A percentile compares a stretch with the other conserved stretches of the same genome.
phyloP scores from a whole-genome alignment of 2,329 filamentous ascomycete genomes.

The Fusarium phyllophilum region DNA sequence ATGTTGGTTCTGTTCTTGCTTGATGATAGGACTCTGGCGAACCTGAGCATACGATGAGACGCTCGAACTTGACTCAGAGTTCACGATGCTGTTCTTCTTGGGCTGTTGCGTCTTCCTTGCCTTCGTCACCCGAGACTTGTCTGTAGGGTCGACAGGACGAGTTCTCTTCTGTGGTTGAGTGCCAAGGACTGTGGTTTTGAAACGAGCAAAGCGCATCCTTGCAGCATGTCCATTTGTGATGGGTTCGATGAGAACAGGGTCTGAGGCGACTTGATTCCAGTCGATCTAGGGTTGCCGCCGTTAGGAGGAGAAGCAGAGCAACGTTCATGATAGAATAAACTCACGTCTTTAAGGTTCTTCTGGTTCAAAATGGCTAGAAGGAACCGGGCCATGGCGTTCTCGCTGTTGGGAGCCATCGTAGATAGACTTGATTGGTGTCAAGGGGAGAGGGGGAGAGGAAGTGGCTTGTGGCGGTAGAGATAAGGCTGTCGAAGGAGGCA shows the following conservation, averaged over 20 bases:
- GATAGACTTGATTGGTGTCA: constrained; percentile 2
- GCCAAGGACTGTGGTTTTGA: constrained; percentile 58
- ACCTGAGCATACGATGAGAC: constrained; percentile 47
- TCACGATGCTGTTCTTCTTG: constrained; percentile 52
- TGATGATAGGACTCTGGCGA: constrained; percentile 45
- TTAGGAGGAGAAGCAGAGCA: constrained; percentile 19
- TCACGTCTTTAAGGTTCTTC: constrained; percentile 69
- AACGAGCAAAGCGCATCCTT: constrained; percentile 68
- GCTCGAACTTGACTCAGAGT: constrained; percentile 51
- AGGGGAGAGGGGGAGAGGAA: neutral
- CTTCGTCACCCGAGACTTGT: constrained; percentile 60
- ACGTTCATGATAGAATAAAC: constrained; percentile 36
- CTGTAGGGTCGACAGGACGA: constrained; percentile 50
- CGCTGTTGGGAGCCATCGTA: constrained; percentile 64
- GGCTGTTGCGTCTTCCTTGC: constrained; percentile 49
- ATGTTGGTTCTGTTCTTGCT: constrained; percentile 51
- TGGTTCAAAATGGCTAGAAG: constrained; percentile 69
- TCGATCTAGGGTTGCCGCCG: constrained; percentile 58
- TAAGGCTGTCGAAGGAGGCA: constrained; percentile 29
- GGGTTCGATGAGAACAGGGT: constrained; percentile 62
- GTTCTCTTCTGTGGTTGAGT: constrained; percentile 60
- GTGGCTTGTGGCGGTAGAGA: constrained; percentile 10
- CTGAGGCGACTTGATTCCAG: constrained; percentile 66
- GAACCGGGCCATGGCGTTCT: constrained; percentile 67
- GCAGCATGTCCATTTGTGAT: constrained; percentile 71